Conservation (phyloP, 306 rosid species). For the Cicer cuneatum region DNA sequence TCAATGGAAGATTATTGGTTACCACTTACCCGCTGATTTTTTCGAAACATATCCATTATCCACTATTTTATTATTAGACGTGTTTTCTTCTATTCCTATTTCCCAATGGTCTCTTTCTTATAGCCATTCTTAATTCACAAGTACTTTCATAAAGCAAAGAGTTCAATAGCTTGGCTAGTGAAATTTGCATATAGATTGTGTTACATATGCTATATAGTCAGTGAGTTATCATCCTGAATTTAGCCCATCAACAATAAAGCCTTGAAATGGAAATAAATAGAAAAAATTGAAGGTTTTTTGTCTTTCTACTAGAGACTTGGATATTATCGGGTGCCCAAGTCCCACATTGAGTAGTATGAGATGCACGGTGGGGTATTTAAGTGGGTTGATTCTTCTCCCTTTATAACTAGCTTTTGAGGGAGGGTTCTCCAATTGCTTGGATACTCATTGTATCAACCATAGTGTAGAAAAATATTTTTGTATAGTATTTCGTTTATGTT, state of each 20-base stretch:
- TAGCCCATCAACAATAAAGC: neutral
- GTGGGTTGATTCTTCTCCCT: neutral
- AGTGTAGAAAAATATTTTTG: neutral
- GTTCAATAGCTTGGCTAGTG: conserved; percentile 13
- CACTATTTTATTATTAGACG: neutral
- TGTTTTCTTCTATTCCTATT: conserved; percentile 15
- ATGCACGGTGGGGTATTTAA: neutral
- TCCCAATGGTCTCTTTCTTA: conserved; percentile 16
- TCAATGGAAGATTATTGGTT: conserved; percentile 26
- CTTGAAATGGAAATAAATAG: neutral
- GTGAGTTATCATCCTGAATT: conserved; percentile 11
- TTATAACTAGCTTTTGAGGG: neutral
- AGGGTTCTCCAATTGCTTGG: neutral
- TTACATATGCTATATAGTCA: conserved; percentile 13
- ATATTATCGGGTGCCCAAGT: neutral
- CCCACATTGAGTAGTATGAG: neutral
- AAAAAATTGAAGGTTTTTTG: neutral
- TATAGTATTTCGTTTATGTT: neutral
- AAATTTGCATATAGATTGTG: conserved; percentile 2
- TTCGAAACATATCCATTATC: conserved; percentile 23
- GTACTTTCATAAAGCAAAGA: conserved; percentile 16
- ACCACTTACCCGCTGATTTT: neutral
- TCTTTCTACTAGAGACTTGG: neutral
- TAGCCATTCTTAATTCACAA: conserved; percentile 17
- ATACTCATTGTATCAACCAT: neutral